Evolutionary conservation across 805 yeast species (phyloP).

Genomic region (Candida verbasci): DNA sequence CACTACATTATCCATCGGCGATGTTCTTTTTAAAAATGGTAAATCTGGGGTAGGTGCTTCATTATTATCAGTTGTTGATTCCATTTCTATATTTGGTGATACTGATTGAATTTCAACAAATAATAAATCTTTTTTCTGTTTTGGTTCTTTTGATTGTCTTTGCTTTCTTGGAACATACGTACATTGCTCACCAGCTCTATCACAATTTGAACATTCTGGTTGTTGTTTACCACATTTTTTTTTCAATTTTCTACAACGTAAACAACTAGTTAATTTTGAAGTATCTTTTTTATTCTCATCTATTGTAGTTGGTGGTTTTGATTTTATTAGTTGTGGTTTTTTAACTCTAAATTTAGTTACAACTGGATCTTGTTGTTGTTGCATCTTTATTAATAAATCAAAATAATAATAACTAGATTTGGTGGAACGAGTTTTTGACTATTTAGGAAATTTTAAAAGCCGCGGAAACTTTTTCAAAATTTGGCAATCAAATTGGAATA

Average conservation of each 20-base stretch:
- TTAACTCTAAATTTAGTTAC: background rate
- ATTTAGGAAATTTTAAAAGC: no score
- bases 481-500: no score
- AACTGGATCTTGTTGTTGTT: background rate
- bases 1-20: no score
- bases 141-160: background rate
- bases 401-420: no score
- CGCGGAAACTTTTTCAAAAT: no score
- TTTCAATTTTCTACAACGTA: constrained; percentile 45
- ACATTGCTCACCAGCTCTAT: constrained; percentile 33
- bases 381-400: no score
- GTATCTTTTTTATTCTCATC: background rate
- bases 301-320: background rate
- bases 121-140: background rate
- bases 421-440: no score
- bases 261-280: constrained; percentile 22
- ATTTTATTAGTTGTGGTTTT: background rate
- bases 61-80: no score
- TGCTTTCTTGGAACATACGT: constrained; percentile 10
- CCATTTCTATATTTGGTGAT: no score
- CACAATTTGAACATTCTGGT: constrained; percentile 43
- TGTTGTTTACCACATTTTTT: constrained; percentile 44
- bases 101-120: no score
- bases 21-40: background rate
- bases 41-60: background rate